Evolutionary conservation across 805 yeast species (phyloP).

Genomic region (Teunomyces gatunensis): DNA sequence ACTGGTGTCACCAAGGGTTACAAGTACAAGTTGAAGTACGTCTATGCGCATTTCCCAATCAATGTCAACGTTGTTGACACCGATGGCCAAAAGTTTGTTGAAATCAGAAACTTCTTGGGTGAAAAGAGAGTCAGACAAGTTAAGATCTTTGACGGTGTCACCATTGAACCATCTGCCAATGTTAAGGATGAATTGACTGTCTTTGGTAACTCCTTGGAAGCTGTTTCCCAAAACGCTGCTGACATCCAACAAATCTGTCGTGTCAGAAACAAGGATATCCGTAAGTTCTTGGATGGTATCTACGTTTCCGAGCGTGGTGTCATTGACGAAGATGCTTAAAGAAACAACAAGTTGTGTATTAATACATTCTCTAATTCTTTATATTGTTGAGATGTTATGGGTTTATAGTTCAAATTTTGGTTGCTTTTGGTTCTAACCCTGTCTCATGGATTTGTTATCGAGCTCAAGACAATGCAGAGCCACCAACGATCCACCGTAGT

Average conservation of each 20-base stretch:
- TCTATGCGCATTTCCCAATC: slow-evolving; percentile 99
- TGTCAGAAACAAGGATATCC: slow-evolving; percentile 99
- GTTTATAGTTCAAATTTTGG: slow-evolving; percentile 29
- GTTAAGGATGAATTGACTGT: slow-evolving; percentile 95
- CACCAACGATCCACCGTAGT: slow-evolving; percentile 43
- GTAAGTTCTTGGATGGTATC: slow-evolving; percentile 99
- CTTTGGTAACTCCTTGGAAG: slow-evolving; percentile 94
- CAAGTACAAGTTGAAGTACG: slow-evolving; percentile 99
- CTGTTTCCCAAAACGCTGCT: slow-evolving; percentile 97
- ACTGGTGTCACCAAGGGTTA: slow-evolving; percentile 99
- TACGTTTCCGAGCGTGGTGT: slow-evolving; percentile 95
- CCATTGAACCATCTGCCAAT: slow-evolving; percentile 71
- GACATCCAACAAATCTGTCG: slow-evolving; percentile 97
- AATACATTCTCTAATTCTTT: slow-evolving; percentile 23
- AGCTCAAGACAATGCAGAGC: slow-evolving; percentile 43
- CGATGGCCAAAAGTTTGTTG: slow-evolving; percentile 73
- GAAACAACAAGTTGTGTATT: slow-evolving; percentile 12
- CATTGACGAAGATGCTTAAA: slow-evolving; percentile 62
- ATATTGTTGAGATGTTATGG: slow-evolving; percentile 16
- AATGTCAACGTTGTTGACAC: slow-evolving; percentile 87
- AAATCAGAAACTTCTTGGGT: slow-evolving; percentile 99
- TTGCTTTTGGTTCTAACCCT: slow-evolving; percentile 15
- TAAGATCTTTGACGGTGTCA: slow-evolving; percentile 85
- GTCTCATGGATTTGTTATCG: slow-evolving; percentile 36
- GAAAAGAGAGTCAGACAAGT: slow-evolving; percentile 95